These are phyloP conservation scores for Medicago ruthenica DNA, from an alignment of 306 rosid species.

Conservation along the genomic window DNA sequence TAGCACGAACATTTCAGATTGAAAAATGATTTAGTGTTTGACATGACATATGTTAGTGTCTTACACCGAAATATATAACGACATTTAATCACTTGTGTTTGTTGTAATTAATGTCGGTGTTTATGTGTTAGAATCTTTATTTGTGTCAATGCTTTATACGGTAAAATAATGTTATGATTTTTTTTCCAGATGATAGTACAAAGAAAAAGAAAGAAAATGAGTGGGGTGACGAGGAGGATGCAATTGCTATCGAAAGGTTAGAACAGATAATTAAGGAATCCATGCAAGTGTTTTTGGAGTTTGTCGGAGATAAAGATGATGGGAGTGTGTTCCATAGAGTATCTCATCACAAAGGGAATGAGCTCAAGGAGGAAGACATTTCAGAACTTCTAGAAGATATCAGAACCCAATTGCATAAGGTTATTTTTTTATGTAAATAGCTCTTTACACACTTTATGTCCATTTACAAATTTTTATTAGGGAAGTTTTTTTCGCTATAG, in stretches of 20 bases:
- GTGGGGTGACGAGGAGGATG: slow-evolving; percentile 46
- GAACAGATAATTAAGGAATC: slow-evolving; percentile 67
- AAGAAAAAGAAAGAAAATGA: slow-evolving; percentile 3
- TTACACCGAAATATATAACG: neutral
- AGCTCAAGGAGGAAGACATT: slow-evolving; percentile 50
- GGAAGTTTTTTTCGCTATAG: too few relatives aligned
- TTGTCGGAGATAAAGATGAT: slow-evolving; percentile 66
- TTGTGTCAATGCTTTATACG: too few relatives aligned
- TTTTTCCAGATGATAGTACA: slow-evolving; percentile 58
- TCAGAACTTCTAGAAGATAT: slow-evolving; percentile 51
- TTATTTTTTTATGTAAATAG: slow-evolving; percentile 1
- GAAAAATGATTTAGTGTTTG: neutral
- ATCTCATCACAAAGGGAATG: slow-evolving; percentile 44
- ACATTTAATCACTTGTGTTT: too few relatives aligned
- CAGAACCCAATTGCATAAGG: slow-evolving; percentile 66
- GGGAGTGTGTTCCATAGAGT: slow-evolving; percentile 40
- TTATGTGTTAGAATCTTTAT: neutral
- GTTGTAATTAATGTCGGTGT: too few relatives aligned
- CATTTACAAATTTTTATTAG: too few relatives aligned
- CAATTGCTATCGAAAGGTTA: slow-evolving; percentile 48
- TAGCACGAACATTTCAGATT: too few relatives aligned
- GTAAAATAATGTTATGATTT: neutral
- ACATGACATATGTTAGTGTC: too few relatives aligned
- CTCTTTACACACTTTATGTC: neutral
- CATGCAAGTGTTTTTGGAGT: slow-evolving; percentile 64